Evolutionary conservation across 176 grass and related monocot genomes (phyloP).

Genomic region (Tuctoria greenei): DNA sequence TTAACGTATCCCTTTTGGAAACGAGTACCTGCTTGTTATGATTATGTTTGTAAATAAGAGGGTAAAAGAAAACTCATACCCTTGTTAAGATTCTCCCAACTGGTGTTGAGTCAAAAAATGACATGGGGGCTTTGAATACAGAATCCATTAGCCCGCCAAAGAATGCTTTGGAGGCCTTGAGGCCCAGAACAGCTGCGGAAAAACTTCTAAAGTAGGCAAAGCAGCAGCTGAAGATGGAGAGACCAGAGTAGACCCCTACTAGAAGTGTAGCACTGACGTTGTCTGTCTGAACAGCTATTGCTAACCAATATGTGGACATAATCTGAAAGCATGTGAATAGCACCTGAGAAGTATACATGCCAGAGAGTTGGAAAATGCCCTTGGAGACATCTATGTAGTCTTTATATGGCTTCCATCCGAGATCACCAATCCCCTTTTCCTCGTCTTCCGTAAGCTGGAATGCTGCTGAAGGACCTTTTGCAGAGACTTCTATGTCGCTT

Average conservation of each 20-base stretch:
- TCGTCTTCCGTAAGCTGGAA: conserved; percentile 78
- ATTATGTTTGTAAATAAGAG: neutral
- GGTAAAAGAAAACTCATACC: conserved; percentile 43
- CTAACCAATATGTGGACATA: conserved; percentile 73
- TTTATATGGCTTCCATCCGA: conserved; percentile 92
- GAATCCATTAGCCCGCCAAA: conserved; percentile 79
- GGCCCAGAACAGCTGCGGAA: conserved; percentile 51
- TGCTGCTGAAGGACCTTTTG: conserved; percentile 37
- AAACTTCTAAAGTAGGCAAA: conserved; percentile 67
- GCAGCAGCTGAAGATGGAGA: conserved; percentile 60
- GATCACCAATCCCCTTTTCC: conserved; percentile 64
- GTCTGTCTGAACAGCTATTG: conserved; percentile 64
- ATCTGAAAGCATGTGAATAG: conserved; percentile 59
- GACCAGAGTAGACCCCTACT: conserved; percentile 69
- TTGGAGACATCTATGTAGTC: conserved; percentile 72
- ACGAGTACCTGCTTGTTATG: neutral
- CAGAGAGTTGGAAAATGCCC: conserved; percentile 43
- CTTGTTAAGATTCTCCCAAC: conserved; percentile 90
- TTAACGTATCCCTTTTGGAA: neutral
- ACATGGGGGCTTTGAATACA: conserved; percentile 86
- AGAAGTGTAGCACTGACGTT: conserved; percentile 52
- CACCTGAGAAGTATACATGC: conserved; percentile 42
- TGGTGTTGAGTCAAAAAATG: conserved; percentile 91
- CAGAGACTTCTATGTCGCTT: conserved; percentile 50
- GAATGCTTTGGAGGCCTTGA: conserved; percentile 88